phyloP scores from a whole-genome alignment of 1,284 basidiomycete genomes.

The Ceratobasidium papillatum region DNA sequence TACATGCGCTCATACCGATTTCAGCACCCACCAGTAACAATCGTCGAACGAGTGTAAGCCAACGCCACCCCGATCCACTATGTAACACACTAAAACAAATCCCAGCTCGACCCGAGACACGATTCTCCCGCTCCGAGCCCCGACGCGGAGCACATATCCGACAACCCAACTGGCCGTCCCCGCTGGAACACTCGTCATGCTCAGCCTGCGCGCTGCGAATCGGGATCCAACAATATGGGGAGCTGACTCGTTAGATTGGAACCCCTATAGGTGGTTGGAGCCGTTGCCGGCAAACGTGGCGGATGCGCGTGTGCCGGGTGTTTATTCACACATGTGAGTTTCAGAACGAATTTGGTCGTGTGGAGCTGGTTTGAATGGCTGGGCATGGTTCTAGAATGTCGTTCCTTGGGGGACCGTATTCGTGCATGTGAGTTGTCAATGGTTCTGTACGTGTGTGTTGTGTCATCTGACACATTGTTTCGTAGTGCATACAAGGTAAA shows the following conservation, averaged over 20 bases:
- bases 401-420: constrained; percentile 23
- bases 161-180: constrained; percentile 11
- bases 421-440: constrained; percentile 28
- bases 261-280: constrained; percentile 43
- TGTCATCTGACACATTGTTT: neutral
- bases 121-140: constrained; percentile 8
- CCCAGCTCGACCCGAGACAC: constrained; percentile 24
- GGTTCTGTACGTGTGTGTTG: neutral
- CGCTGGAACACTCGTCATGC: constrained; percentile 36
- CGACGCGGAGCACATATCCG: neutral
- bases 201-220: constrained; percentile 38
- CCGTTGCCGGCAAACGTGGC: constrained; percentile 32
- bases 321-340: constrained; percentile 30
- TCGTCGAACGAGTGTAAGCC: constrained; percentile 39
- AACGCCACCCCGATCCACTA: neutral
- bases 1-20: neutral
- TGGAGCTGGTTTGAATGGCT: neutral
- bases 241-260: constrained; percentile 41
- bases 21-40: constrained; percentile 28
- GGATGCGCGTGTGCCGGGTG: constrained; percentile 27
- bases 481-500: constrained; percentile 37
- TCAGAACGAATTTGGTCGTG: neutral
- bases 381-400: constrained; percentile 18
- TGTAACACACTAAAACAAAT: neutral
- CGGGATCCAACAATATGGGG: constrained; percentile 43